phyloP scores from a whole-genome alignment of 768 basidiomycete species.

The Trametes coccinea region DNA sequence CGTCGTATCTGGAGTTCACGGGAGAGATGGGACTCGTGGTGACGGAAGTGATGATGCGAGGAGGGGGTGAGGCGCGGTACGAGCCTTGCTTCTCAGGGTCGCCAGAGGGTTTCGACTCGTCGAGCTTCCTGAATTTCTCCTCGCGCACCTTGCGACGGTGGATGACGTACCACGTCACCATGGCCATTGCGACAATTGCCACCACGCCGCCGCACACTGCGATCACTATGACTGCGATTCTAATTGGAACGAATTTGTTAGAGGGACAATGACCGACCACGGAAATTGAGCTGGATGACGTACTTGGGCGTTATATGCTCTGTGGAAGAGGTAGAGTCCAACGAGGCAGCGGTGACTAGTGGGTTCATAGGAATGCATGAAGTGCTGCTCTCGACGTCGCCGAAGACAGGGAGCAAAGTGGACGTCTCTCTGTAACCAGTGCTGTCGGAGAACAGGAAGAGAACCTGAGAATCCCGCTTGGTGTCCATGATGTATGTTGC shows the following conservation, averaged over 20 bases:
- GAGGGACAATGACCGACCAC: not conserved
- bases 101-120: not conserved
- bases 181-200: constrained; percentile 40
- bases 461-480: constrained; percentile 37
- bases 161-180: constrained; percentile 45
- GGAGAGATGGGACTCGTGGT: constrained; percentile 12
- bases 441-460: constrained; percentile 48
- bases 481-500: constrained; percentile 48
- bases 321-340: not conserved
- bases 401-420: constrained; percentile 43
- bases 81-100: constrained; percentile 14
- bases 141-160: constrained; percentile 35
- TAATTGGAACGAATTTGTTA: constrained; percentile 23
- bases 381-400: constrained; percentile 25
- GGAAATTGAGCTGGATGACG: not conserved
- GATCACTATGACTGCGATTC: constrained; percentile 48
- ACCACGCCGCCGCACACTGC: constrained; percentile 41
- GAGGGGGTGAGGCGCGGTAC: constrained; percentile 2
- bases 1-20: constrained; percentile 3
- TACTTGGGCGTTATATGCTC: constrained; percentile 7
- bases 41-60: constrained; percentile 6
- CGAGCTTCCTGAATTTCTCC: constrained; percentile 28
- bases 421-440: constrained; percentile 43
- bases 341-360: constrained; percentile 7
- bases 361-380: constrained; percentile 28